Base-by-base conservation (phyloP, 202 grass and related monocot species). In the Thinopyrum obtusiflorum region DNA sequence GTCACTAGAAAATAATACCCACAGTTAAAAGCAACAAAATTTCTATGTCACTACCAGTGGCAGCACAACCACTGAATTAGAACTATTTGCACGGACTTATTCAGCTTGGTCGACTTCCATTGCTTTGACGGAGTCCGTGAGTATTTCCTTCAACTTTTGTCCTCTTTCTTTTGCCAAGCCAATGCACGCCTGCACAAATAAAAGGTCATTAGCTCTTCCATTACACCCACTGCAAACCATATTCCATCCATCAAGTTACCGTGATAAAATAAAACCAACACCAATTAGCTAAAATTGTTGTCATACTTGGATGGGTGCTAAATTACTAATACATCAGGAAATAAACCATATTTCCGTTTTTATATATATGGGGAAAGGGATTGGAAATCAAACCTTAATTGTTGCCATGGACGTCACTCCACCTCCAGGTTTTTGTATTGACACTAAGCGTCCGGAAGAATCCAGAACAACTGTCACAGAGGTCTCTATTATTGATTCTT, bases 401-500 rank as follows among this genome's bases (percentile, higher is more conserved):
- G 80, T 91, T 84, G 27, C 61, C 76, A 82, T 89, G 72, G 84
- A 88, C 51, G 84, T 82, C 69, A 81, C 90, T 49, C 70, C 53
- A 65, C 93, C 96, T 65, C 96, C 96, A 51, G 89, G 85, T 87
- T 98, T 98, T 29, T 94, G 91, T 65, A 98, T 65, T 51, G 91
- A 94, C 20, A 96, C 88, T 69, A 98, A 53, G 57, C 66, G 85
- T 10, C 84, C 91, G 76, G 82, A 88, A 68, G 88, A 86, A 95
- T 96, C 96, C 14, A 98, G 70, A 64, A 90, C 91, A 61, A 96
- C 42, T 82, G 93, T 95, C 75, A 98, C 59, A 14, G 73, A 91
- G 35, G 93, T 98, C 27, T 92, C 93, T 86, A 94, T 92, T 86
- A 92, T 80, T 6, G 93, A 89, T 86, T 98, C 93, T 86, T 98